Percentiles rank a stretch among this genome's conserved stretches.
Evolutionary conservation across 2,329 filamentous ascomycete genomes (phyloP).

Genomic region (Coniochaeta pulveracea): DNA sequence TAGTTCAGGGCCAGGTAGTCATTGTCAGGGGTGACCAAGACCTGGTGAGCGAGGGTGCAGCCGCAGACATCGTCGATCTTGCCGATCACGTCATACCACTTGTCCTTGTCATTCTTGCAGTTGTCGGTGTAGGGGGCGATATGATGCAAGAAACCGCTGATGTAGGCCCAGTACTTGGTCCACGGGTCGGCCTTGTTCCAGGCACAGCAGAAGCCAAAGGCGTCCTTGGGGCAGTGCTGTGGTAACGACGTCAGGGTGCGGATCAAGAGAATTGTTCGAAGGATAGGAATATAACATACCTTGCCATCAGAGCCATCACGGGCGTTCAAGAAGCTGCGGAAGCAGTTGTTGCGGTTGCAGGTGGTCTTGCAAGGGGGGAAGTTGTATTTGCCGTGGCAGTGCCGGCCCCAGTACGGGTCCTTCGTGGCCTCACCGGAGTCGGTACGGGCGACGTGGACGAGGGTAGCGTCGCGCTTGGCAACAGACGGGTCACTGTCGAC

Average conservation of each 20-base stretch:
- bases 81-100: conserved; percentile 2
- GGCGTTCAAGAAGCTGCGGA: conserved; percentile 6
- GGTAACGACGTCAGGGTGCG: too few species aligned
- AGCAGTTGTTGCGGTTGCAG: conserved; percentile 9
- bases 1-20: too few species aligned
- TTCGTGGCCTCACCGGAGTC: not conserved
- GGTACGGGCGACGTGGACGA: conserved; percentile 1
- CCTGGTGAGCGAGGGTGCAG: conserved; percentile 7
- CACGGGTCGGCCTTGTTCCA: conserved; percentile 4
- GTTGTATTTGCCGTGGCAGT: conserved; percentile 3
- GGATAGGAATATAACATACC: conserved; percentile 3
- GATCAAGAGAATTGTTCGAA: conserved; percentile 4
- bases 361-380: conserved; percentile 3
- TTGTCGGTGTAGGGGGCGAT: conserved; percentile 4
- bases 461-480: not conserved
- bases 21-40: conserved; percentile 1
- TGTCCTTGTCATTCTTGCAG: conserved; percentile 5
- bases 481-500: not conserved
- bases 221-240: conserved; percentile 8
- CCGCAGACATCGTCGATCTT: conserved; percentile 8
- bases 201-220: conserved; percentile 7
- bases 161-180: conserved; percentile 6
- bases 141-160: conserved; percentile 2
- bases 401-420: conserved; percentile 5
- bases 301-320: conserved; percentile 5